Percentiles rank a stretch among this genome's conserved stretches.
These are phyloP conservation scores for Penicillium sp. DNA, from an alignment of 2,329 filamentous ascomycete species.

Conservation along the genomic window DNA sequence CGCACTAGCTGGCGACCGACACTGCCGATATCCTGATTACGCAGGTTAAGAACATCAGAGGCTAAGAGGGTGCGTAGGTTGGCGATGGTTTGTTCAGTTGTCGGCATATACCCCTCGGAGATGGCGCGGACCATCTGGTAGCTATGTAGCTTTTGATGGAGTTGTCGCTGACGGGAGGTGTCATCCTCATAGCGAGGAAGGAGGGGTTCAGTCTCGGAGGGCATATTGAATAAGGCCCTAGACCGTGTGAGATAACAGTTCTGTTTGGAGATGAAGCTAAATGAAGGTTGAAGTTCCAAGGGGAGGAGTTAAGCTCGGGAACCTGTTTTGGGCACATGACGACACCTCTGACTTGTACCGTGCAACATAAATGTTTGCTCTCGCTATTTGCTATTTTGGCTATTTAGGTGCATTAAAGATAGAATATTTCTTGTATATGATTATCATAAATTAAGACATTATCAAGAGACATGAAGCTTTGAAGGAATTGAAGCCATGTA, in stretches of 20 bases:
- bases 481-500: neutral
- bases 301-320: neutral
- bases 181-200: constrained; percentile 74
- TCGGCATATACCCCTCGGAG: constrained; percentile 84
- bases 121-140: constrained; percentile 89
- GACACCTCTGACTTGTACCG: constrained; percentile 1
- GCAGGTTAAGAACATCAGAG: constrained; percentile 73
- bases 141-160: constrained; percentile 86
- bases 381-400: neutral
- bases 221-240: constrained; percentile 21
- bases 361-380: neutral
- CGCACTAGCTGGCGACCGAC: constrained; percentile 72
- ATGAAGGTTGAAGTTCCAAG: neutral
- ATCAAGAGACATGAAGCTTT: neutral
- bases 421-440: neutral
- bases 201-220: constrained; percentile 70
- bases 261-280: neutral
- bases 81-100: constrained; percentile 76
- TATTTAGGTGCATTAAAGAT: no score
- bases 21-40: constrained; percentile 70
- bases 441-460: neutral
- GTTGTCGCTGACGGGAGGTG: constrained; percentile 69
- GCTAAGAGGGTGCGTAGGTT: constrained; percentile 77
- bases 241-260: neutral
- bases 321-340: constrained; percentile 14